These are phyloP conservation scores for Fusarium camptoceras DNA, from an alignment of 2,329 filamentous ascomycete species.

Conservation along the genomic window DNA sequence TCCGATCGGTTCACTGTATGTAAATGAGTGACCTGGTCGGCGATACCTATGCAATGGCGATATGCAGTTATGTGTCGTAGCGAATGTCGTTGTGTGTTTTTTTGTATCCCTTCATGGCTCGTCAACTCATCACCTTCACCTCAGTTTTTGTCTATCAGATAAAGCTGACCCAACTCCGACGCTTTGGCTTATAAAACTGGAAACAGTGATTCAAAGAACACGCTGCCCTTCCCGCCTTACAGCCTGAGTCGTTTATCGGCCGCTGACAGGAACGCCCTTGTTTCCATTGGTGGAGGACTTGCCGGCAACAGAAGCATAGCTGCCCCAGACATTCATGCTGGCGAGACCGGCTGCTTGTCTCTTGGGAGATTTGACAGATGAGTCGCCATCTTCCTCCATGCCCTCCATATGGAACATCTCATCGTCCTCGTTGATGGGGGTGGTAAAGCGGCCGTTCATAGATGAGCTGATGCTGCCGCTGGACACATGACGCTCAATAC, in stretches of 20 bases:
- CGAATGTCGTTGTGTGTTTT: constrained; percentile 23
- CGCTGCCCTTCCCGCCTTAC: constrained; percentile 11
- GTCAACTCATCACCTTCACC: constrained; percentile 34
- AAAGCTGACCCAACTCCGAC: constrained; percentile 20
- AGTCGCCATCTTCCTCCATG: constrained; percentile 73
- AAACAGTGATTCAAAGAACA: constrained; percentile 27
- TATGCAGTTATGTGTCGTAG: constrained; percentile 27
- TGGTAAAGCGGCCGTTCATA: constrained; percentile 68
- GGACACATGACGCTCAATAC: constrained; percentile 69
- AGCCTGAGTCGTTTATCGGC: constrained; percentile 45
- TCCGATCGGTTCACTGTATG: constrained; percentile 9
- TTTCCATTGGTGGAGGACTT: constrained; percentile 46
- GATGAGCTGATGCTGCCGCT: constrained; percentile 68
- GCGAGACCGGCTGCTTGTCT: constrained; percentile 60
- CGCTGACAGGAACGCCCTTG: constrained; percentile 49
- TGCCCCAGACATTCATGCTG: constrained; percentile 54
- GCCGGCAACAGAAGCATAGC: constrained; percentile 54
- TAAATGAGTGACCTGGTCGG: constrained; percentile 22
- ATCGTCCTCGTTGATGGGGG: constrained; percentile 74
- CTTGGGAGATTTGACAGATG: constrained; percentile 61
- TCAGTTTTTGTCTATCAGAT: constrained; percentile 37
- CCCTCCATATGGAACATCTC: constrained; percentile 70
- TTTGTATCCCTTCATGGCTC: constrained; percentile 36
- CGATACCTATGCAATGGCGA: constrained; percentile 27
- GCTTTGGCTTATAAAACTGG: constrained; percentile 24